phyloP scores from a whole-genome alignment of 495 filamentous ascomycete species.

The Daldinia caldariorum region DNA sequence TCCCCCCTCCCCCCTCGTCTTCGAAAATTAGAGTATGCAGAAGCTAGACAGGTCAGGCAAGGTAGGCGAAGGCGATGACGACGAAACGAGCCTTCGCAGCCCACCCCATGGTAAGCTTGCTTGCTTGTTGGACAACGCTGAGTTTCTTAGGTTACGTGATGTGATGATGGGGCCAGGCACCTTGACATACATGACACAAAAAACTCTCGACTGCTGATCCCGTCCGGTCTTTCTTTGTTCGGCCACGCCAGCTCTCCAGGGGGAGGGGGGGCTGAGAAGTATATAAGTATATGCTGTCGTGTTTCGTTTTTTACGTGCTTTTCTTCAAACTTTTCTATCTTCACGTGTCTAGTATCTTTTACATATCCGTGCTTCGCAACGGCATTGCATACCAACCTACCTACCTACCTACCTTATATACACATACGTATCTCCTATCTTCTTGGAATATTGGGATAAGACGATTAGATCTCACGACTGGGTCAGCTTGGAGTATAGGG shows the following conservation, averaged over 20 bases:
- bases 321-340: background rate
- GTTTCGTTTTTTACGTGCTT: conserved; percentile 1
- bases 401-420: no score
- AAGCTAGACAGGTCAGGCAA: background rate
- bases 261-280: background rate
- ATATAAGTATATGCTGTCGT: conserved; percentile 39
- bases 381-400: background rate
- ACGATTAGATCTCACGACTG: background rate
- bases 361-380: no score
- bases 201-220: conserved; percentile 28
- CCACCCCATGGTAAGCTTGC: conserved; percentile 11
- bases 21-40: background rate
- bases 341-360: no score
- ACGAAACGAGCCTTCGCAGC: conserved; percentile 23
- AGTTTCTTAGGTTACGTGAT: background rate
- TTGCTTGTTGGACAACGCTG: background rate
- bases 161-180: conserved; percentile 10
- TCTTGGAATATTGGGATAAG: background rate
- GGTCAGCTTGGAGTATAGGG: background rate
- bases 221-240: conserved; percentile 42
- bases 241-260: conserved; percentile 9
- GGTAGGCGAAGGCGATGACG: conserved; percentile 14
- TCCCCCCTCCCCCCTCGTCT: conserved; percentile 5
- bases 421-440: background rate
- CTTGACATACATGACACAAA: conserved; percentile 30